Evolutionary conservation across 306 rosid genomes (phyloP).

Genomic region (Casuarina equisetifolia): DNA sequence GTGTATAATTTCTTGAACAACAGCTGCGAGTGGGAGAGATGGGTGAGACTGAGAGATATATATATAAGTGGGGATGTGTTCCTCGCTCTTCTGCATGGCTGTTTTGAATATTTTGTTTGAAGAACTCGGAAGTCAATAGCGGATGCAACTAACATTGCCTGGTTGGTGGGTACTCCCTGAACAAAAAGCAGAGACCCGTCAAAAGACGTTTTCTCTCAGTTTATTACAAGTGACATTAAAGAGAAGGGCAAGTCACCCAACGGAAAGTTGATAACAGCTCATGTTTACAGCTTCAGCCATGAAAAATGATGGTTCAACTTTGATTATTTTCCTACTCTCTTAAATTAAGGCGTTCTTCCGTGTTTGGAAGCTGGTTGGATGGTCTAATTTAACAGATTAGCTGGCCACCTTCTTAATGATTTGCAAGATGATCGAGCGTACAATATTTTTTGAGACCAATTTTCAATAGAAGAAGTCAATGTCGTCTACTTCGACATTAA

Average conservation of each 20-base stretch:
- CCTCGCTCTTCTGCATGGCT: slow-evolving; percentile 19
- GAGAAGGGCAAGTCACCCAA: slow-evolving; percentile 48
- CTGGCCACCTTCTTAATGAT: too few relatives aligned
- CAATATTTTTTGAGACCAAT: background rate
- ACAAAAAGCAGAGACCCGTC: slow-evolving; percentile 23
- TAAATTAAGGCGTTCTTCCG: background rate
- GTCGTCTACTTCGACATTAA: background rate
- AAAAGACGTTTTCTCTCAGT: too few relatives aligned
- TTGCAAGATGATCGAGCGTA: too few relatives aligned
- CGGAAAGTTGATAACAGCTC: slow-evolving; percentile 36
- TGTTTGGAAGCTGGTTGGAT: background rate
- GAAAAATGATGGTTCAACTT: background rate
- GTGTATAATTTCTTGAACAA: slow-evolving; percentile 24
- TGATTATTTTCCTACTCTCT: background rate
- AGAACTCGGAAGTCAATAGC: slow-evolving; percentile 57
- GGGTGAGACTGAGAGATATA: slow-evolving; percentile 37
- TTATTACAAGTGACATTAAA: background rate
- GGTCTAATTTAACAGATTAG: slow-evolving; percentile 5
- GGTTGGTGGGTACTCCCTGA: slow-evolving; percentile 67
- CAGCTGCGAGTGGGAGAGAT: slow-evolving; percentile 43
- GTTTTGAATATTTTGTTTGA: slow-evolving; percentile 34
- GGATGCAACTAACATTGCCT: slow-evolving; percentile 75
- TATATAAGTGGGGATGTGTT: slow-evolving; percentile 16
- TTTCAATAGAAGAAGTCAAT: background rate
- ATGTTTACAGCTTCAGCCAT: slow-evolving; percentile 9